phyloP scores from a whole-genome alignment of 257 asterid species.

The Salvia miltiorrhiza region DNA sequence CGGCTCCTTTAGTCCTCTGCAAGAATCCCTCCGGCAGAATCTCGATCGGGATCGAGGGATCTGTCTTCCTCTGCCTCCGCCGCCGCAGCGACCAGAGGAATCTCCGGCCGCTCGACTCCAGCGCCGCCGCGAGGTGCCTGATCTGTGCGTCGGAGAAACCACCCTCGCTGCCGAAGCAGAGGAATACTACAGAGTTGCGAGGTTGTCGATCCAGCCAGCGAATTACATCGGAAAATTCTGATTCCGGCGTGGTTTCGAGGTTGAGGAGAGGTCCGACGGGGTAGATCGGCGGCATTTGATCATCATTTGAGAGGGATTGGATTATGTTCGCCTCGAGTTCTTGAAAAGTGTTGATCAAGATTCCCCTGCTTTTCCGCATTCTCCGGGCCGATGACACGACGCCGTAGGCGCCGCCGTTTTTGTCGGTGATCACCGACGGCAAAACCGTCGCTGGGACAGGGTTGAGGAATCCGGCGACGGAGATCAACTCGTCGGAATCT shows the following conservation, averaged over 20 bases:
- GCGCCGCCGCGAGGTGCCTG: slow-evolving; percentile 43
- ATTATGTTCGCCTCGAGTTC: slow-evolving; percentile 40
- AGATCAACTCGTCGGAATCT: slow-evolving; percentile 18
- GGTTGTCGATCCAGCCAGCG: slow-evolving; percentile 41
- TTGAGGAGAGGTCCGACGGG: slow-evolving; percentile 43
- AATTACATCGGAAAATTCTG: neutral
- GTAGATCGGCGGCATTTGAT: slow-evolving; percentile 26
- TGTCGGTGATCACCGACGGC: slow-evolving; percentile 26
- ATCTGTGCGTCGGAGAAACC: slow-evolving; percentile 40
- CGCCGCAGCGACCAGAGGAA: slow-evolving; percentile 46
- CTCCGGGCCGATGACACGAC: neutral
- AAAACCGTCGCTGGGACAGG: slow-evolving; percentile 38
- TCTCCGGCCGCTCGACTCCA: slow-evolving; percentile 39
- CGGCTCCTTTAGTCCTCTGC: slow-evolving; percentile 22
- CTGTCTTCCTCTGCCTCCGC: neutral
- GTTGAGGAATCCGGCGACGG: slow-evolving; percentile 21
- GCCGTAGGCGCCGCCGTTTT: neutral
- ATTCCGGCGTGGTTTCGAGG: neutral
- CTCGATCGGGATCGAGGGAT: neutral
- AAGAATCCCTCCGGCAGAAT: slow-evolving; percentile 37
- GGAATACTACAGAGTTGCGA: slow-evolving; percentile 34
- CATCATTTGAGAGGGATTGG: slow-evolving; percentile 14
- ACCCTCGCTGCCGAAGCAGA: slow-evolving; percentile 57
- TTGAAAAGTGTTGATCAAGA: slow-evolving; percentile 39
- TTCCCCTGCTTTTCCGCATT: slow-evolving; percentile 25